Evolutionary conservation across 2,329 filamentous ascomycete species (phyloP).

Genomic region (Colletotrichum horii): DNA sequence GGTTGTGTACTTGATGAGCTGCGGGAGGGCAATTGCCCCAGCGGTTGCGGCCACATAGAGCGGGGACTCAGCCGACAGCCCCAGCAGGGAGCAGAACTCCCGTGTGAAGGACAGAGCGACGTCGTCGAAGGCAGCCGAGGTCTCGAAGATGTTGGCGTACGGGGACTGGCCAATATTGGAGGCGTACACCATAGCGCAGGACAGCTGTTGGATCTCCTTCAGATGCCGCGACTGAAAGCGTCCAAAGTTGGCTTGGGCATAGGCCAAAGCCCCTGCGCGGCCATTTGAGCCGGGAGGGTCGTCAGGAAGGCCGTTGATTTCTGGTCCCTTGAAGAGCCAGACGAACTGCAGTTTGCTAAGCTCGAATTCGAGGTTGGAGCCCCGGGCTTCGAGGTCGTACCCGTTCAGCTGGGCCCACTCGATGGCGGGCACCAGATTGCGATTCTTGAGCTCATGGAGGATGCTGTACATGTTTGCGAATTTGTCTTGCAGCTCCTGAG

Average conservation of each 20-base stretch:
- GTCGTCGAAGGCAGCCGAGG: slow-evolving; percentile 78
- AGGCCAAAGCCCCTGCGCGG: slow-evolving; percentile 70
- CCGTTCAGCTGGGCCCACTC: slow-evolving; percentile 81
- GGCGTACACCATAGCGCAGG: slow-evolving; percentile 80
- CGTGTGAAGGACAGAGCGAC: slow-evolving; percentile 87
- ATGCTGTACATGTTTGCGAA: slow-evolving; percentile 94
- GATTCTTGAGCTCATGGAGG: slow-evolving; percentile 75
- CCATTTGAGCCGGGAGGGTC: slow-evolving; percentile 53
- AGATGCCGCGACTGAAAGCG: slow-evolving; percentile 78
- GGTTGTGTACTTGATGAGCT: slow-evolving; percentile 83
- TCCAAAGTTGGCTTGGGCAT: slow-evolving; percentile 77
- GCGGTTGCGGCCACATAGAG: slow-evolving; percentile 93
- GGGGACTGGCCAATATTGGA: slow-evolving; percentile 78
- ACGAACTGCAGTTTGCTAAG: slow-evolving; percentile 89
- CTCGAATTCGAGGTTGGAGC: slow-evolving; percentile 95
- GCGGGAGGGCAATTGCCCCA: slow-evolving; percentile 88
- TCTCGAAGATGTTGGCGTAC: slow-evolving; percentile 80
- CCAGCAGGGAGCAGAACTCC: slow-evolving; percentile 92
- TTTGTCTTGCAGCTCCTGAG: slow-evolving; percentile 73
- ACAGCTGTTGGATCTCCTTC: slow-evolving; percentile 80
- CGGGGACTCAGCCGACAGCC: slow-evolving; percentile 88
- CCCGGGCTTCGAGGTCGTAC: slow-evolving; percentile 74
- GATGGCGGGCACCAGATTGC: slow-evolving; percentile 83
- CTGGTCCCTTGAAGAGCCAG: slow-evolving; percentile 77
- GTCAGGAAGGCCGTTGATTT: slow-evolving; percentile 60